phyloP scores from a whole-genome alignment of 2,329 filamentous ascomycete species.

The Stemphylium beticola region DNA sequence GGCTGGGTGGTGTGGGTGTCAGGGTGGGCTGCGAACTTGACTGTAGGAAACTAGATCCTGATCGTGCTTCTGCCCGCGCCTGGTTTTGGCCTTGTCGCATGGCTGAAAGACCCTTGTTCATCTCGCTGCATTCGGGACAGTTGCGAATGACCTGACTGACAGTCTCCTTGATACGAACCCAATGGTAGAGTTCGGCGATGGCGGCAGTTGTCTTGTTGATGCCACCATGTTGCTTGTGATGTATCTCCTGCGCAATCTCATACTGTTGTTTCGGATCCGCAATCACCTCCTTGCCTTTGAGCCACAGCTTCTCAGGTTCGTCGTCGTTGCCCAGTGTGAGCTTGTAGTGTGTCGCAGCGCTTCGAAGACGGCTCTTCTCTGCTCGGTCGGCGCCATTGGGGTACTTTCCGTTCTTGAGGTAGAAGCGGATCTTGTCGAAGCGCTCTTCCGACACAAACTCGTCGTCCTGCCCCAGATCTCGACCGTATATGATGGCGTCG shows the following conservation, averaged over 20 bases:
- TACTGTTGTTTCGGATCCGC: constrained; percentile 89
- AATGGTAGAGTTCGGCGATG: constrained; percentile 94
- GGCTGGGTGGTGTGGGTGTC: constrained; percentile 19
- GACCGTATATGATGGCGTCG: constrained; percentile 65
- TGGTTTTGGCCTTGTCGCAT: constrained; percentile 32
- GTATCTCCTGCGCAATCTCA: constrained; percentile 80
- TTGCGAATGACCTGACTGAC: constrained; percentile 93
- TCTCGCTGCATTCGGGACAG: constrained; percentile 86
- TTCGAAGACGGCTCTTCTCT: constrained; percentile 92
- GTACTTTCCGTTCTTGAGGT: constrained; percentile 93
- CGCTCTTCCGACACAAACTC: constrained; percentile 92
- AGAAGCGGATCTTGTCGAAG: constrained; percentile 98
- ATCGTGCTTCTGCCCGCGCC: constrained; percentile 14
- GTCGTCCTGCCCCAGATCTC: constrained; percentile 68
- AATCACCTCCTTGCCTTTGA: constrained; percentile 97
- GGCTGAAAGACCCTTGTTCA: constrained; percentile 44
- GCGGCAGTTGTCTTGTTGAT: constrained; percentile 98
- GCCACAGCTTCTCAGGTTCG: constrained; percentile 72
- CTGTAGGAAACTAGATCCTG: constrained; percentile 12
- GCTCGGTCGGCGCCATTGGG: constrained; percentile 91
- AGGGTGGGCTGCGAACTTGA: constrained; percentile 11
- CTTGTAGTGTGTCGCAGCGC: constrained; percentile 94
- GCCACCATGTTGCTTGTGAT: constrained; percentile 79
- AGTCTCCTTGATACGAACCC: constrained; percentile 97
- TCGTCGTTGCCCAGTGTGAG: constrained; percentile 62